These are phyloP conservation scores for Candida broadrunensis DNA, from an alignment of 805 yeast species.

Conservation along the genomic window DNA sequence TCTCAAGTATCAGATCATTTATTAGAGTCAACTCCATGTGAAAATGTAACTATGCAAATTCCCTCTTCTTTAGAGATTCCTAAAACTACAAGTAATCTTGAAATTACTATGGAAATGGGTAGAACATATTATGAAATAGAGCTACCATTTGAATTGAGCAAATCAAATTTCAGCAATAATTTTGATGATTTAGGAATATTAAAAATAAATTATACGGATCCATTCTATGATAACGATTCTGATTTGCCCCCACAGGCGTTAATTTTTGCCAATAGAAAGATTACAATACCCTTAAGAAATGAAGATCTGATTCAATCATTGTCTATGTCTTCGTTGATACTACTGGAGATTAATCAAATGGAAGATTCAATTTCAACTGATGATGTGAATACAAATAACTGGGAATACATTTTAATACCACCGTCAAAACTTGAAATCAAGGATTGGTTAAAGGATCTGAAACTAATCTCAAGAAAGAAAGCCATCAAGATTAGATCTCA, in stretches of 20 bases:
- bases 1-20: too few relatives aligned
- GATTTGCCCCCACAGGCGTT: conserved; percentile 59
- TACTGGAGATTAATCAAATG: not conserved
- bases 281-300: conserved; percentile 35
- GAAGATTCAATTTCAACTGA: too few relatives aligned
- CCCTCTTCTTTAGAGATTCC: not conserved
- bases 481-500: conserved; percentile 41
- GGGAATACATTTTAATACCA: conserved; percentile 49
- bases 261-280: conserved; percentile 65
- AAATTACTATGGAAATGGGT: not conserved
- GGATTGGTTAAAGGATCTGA: conserved; percentile 26
- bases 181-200: conserved; percentile 49
- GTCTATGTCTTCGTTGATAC: conserved; percentile 1
- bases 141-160: conserved; percentile 15
- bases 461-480: conserved; percentile 9
- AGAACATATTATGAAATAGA: conserved; percentile 15
- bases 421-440: conserved; percentile 45
- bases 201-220: conserved; percentile 55
- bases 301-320: conserved; percentile 1
- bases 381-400: conserved; percentile 6
- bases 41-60: not conserved
- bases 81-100: not conserved
- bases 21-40: not conserved
- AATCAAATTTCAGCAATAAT: conserved; percentile 10
- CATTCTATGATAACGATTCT: conserved; percentile 52